Conservation (phyloP, 805 yeast species). For the Candida orba region DNA sequence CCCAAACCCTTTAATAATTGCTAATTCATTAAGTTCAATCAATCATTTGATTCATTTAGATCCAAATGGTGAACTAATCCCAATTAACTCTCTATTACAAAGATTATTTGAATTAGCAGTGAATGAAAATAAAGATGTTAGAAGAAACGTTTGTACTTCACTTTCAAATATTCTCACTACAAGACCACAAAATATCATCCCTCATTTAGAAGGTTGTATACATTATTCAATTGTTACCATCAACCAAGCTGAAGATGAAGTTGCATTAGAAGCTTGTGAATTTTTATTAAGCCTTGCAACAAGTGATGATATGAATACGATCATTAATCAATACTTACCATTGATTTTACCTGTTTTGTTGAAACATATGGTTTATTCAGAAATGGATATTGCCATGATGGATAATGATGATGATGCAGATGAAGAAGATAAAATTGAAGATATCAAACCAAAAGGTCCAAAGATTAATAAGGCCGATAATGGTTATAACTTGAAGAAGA, state of each 20-base stretch:
- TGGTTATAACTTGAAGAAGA: constrained; percentile 20
- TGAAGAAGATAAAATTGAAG: constrained; percentile 79
- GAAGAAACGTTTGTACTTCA: constrained; percentile 70
- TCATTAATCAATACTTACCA: constrained; percentile 51
- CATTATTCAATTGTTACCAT: constrained; percentile 78
- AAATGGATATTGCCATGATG: constrained; percentile 61
- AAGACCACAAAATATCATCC: constrained; percentile 71
- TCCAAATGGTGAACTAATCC: constrained; percentile 55
- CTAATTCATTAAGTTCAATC: constrained; percentile 62
- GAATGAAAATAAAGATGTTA: constrained; percentile 50
- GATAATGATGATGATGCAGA: constrained; percentile 73
- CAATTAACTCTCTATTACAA: constrained; percentile 58
- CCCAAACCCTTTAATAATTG: constrained; percentile 42
- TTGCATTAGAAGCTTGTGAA: constrained; percentile 90
- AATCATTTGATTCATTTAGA: constrained; percentile 68
- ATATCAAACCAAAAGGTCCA: constrained; percentile 76
- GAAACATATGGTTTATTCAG: constrained; percentile 80
- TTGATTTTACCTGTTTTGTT: constrained; percentile 71
- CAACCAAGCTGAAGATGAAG: constrained; percentile 56
- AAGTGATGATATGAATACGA: constrained; percentile 41
- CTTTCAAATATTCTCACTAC: constrained; percentile 65
- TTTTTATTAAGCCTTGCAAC: constrained; percentile 73
- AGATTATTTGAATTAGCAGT: constrained; percentile 65
- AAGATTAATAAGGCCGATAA: constrained; percentile 41
- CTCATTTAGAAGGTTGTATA: constrained; percentile 82